Percentiles rank a stretch among this genome's conserved stretches.
Conservation (phyloP, 345 rosid genomes). For the Melaleuca alternifolia region DNA sequence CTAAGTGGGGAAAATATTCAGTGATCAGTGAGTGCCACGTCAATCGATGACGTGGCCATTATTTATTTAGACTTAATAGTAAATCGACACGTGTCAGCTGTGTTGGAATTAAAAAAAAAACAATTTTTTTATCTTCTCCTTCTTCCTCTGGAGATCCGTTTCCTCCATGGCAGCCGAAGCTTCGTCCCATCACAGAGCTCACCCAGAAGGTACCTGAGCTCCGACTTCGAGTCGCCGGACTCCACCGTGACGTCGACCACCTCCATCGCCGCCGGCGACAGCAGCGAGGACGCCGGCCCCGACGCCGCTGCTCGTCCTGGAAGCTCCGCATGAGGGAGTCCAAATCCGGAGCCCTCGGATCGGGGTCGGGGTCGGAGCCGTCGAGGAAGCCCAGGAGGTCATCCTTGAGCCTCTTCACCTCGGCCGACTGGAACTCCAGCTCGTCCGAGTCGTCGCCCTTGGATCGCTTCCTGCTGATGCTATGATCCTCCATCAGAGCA, state of each 20-base stretch:
- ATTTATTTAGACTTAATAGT: neutral
- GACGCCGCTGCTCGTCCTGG: conserved; percentile 13
- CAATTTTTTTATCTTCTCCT: too few species aligned
- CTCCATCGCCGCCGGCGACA: neutral
- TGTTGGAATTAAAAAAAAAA: too few species aligned
- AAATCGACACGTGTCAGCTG: too few species aligned
- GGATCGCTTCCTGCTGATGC: conserved; percentile 23
- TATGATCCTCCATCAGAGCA: conserved; percentile 23
- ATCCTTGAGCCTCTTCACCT: conserved; percentile 29
- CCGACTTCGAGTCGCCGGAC: conserved; percentile 20
- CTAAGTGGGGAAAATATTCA: too few species aligned
- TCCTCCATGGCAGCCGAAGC: conserved; percentile 15
- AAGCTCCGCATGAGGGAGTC: conserved; percentile 34
- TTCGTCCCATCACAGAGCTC: too few species aligned
- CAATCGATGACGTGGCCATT: too few species aligned
- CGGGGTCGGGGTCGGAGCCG: conserved; percentile 8
- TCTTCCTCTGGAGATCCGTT: conserved; percentile 1
- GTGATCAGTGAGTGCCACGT: too few species aligned
- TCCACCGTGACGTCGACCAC: conserved; percentile 13
- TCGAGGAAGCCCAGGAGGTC: conserved; percentile 24
- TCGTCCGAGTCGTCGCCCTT: conserved; percentile 19
- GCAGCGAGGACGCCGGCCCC: neutral
- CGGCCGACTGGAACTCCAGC: conserved; percentile 8
- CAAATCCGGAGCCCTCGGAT: conserved; percentile 13
- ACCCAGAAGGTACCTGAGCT: conserved; percentile 31